Evolutionary conservation across 805 yeast species (phyloP), one percentile per base, ranked within the genome.

Genomic region (Spathaspora gorwiae): DNA sequence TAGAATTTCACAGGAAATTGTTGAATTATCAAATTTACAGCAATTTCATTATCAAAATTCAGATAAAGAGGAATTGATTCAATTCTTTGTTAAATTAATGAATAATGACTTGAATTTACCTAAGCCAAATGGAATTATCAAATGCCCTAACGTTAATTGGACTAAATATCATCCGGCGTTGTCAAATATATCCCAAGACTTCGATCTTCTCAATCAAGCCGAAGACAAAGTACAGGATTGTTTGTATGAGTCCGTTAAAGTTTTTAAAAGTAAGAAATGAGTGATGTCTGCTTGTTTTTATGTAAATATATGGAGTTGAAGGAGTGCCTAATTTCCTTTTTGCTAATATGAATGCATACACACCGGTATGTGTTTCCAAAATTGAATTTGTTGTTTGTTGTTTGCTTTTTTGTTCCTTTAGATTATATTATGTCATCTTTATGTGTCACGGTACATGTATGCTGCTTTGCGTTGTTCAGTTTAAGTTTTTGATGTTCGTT

Each of bases 81-180:
- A 53, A 37, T 68, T 70, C 48, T 63, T 64, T 43, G 48, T 66
- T 46, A 64, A 62, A 43, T 59, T 70, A 47, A 53, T 68, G 37
- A 60, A 58, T 43, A 62, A 65, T 47, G 60, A 66, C 39, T 43
- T 65, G 33, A 47, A 55, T 36, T 61, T 70, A 51, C 74, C 76
- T 5, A 55, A 56, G 35, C 73, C 64, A 43, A 56, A 57, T 39
- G 57, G 55, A 45, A 58, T 67, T 19, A 49, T 66, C 24, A 60
- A 57, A 37, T 61, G 67, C 26, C 75, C 76, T 4, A 39, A 50
- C 13, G 54, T 71, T 6, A 62, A 68, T 43, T 68, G 73, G 72
- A 45, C 60, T n/a, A 63, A 60, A 43, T 69, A 69, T 50, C 69
- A 68, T 54, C 54, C 55, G 43, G 57, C 57, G 35, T 54, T 66